Percentiles rank a stretch among this genome's conserved stretches.
Conservation (phyloP, 768 basidiomycete species). For the Mycena pura region DNA sequence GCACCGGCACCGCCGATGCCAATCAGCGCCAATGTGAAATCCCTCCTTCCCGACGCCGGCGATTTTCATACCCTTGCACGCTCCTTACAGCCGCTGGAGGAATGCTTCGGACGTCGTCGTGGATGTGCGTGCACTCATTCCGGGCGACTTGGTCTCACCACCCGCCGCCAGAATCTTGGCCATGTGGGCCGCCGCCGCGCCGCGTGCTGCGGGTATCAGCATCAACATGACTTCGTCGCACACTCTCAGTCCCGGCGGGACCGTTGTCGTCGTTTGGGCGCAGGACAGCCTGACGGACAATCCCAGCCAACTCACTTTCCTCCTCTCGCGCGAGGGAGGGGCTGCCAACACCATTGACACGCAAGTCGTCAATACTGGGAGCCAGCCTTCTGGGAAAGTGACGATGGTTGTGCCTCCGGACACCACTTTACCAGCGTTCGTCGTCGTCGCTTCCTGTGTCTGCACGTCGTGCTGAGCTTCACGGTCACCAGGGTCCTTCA, state of each 20-base stretch:
- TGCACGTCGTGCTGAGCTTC: neutral
- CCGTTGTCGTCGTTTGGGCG: conserved; percentile 4
- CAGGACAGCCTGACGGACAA: conserved; percentile 7
- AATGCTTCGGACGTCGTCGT: neutral
- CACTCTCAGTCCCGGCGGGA: conserved; percentile 3
- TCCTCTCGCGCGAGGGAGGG: neutral
- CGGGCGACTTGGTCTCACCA: neutral
- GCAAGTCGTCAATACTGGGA: conserved; percentile 8
- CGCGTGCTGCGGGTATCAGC: conserved; percentile 1
- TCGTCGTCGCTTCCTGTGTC: neutral
- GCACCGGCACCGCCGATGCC: too few species aligned
- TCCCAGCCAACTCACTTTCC: conserved; percentile 11
- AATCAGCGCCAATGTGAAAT: too few species aligned
- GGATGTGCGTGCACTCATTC: neutral
- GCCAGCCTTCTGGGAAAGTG: conserved; percentile 8
- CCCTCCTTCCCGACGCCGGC: neutral
- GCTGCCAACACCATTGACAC: neutral
- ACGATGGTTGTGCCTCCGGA: conserved; percentile 5
- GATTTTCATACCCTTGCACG: neutral
- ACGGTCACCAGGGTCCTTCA: neutral
- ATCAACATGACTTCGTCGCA: conserved; percentile 8
- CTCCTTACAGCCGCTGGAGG: neutral
- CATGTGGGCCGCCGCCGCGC: conserved; percentile 2
- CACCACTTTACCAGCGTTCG: neutral
- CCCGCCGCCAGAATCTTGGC: neutral